Evolutionary conservation across 805 yeast genomes (phyloP).

Genomic region (Kodamaea restingae): DNA sequence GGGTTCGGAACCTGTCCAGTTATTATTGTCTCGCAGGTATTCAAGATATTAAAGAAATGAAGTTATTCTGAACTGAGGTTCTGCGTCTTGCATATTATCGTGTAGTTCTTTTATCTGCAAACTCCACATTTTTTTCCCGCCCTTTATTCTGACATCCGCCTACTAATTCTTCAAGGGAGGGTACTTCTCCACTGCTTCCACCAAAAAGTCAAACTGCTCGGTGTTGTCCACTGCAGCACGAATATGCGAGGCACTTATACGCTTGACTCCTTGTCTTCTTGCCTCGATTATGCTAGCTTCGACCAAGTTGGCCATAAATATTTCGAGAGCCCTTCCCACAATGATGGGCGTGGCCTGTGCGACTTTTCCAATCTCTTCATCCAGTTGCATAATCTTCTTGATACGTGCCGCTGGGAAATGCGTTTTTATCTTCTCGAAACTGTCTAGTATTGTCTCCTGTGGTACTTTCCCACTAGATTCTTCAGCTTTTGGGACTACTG

Average conservation of each 20-base stretch:
- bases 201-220: slow-evolving; percentile 91
- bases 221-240: slow-evolving; percentile 78
- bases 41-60: no score
- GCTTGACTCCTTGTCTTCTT: slow-evolving; percentile 63
- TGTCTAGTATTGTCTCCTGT: slow-evolving; percentile 29
- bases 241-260: slow-evolving; percentile 79
- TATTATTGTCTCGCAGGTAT: no score
- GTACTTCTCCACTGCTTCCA: slow-evolving; percentile 65
- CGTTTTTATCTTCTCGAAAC: slow-evolving; percentile 58
- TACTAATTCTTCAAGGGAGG: slow-evolving; percentile 37
- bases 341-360: slow-evolving; percentile 99
- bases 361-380: slow-evolving; percentile 97
- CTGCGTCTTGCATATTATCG: no score
- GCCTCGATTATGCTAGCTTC: slow-evolving; percentile 81
- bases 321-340: slow-evolving; percentile 90
- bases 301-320: slow-evolving; percentile 85
- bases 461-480: slow-evolving; percentile 17
- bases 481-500: background rate
- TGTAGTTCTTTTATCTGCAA: no score
- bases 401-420: slow-evolving; percentile 92
- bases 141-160: no score
- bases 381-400: slow-evolving; percentile 95
- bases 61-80: no score
- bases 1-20: no score
- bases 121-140: no score